phyloP scores from a whole-genome alignment of 1,139 yeast species.

The Suhomyces maxii region DNA sequence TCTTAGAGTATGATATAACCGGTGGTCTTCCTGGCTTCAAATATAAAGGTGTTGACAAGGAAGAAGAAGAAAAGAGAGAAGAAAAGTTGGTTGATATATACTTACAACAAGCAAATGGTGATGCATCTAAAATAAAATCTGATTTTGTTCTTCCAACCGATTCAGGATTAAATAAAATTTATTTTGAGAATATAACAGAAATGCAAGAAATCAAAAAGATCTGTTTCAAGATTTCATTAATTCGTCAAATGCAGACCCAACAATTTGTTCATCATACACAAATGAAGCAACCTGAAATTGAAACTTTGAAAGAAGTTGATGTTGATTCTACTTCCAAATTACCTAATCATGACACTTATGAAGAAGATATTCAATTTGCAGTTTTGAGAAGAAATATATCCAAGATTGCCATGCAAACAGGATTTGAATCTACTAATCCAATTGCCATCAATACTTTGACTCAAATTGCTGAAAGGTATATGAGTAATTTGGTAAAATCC shows the following conservation, averaged over 20 bases:
- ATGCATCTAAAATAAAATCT: conserved; percentile 27
- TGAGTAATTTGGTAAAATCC: conserved; percentile 72
- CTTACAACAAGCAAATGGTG: conserved; percentile 33
- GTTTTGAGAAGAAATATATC: conserved; percentile 71
- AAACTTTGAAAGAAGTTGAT: conserved; percentile 64
- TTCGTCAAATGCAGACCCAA: conserved; percentile 89
- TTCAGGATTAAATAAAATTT: conserved; percentile 60
- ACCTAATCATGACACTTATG: conserved; percentile 61
- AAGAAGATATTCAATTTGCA: conserved; percentile 59
- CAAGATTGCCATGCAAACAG: conserved; percentile 87
- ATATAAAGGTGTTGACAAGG: conserved; percentile 52
- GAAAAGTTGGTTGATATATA: conserved; percentile 43
- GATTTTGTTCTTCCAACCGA: conserved; percentile 37
- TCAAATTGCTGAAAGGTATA: conserved; percentile 78
- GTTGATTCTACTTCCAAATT: conserved; percentile 77
- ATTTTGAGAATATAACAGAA: conserved; percentile 66
- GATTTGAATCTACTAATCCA: conserved; percentile 83
- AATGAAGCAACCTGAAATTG: conserved; percentile 68
- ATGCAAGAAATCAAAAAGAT: conserved; percentile 87
- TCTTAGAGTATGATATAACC: conserved; percentile 80
- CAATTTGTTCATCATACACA: conserved; percentile 75
- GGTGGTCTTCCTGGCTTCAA: conserved; percentile 76
- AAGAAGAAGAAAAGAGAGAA: conserved; percentile 52
- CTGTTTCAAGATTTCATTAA: conserved; percentile 84
- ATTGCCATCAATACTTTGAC: conserved; percentile 78